Conservation (phyloP, 139 green algal species). For the Astrephomene gubernaculifera region DNA sequence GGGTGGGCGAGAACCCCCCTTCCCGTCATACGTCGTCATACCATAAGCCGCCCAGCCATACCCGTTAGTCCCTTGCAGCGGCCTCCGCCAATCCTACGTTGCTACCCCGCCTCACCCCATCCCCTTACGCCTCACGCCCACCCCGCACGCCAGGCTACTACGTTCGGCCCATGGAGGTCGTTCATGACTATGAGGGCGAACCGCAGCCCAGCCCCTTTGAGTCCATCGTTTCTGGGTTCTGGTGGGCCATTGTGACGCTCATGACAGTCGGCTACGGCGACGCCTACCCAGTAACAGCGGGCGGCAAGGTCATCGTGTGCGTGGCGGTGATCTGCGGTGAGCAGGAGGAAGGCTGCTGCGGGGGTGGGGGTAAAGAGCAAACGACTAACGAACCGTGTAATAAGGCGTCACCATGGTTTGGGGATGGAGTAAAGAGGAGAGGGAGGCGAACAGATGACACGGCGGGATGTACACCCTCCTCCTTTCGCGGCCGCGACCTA, state of each 20-base stretch:
- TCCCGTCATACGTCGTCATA: too few relatives aligned
- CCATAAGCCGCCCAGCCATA: too few relatives aligned
- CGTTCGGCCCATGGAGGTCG: background rate
- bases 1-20: background rate
- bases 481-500: background rate
- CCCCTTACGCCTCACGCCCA: background rate
- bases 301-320: constrained; percentile 49
- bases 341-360: background rate
- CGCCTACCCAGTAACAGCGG: constrained; percentile 36
- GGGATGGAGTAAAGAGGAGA: background rate
- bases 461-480: background rate
- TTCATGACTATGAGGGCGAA: background rate
- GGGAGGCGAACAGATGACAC: background rate
- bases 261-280: constrained; percentile 65
- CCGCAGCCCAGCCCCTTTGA: constrained; percentile 28
- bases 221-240: constrained; percentile 29
- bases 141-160: constrained; percentile 23
- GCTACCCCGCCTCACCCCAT: background rate
- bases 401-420: background rate
- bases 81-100: too few relatives aligned
- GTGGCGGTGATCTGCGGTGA: constrained; percentile 46
- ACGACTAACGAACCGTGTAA: background rate
- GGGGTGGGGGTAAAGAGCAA: background rate
- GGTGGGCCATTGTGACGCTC: constrained; percentile 46
- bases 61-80: too few relatives aligned